Percentiles rank a stretch among this genome's conserved stretches.
Conservation (phyloP, 169 alveolate genomes). For the Plasmodium berghei region DNA sequence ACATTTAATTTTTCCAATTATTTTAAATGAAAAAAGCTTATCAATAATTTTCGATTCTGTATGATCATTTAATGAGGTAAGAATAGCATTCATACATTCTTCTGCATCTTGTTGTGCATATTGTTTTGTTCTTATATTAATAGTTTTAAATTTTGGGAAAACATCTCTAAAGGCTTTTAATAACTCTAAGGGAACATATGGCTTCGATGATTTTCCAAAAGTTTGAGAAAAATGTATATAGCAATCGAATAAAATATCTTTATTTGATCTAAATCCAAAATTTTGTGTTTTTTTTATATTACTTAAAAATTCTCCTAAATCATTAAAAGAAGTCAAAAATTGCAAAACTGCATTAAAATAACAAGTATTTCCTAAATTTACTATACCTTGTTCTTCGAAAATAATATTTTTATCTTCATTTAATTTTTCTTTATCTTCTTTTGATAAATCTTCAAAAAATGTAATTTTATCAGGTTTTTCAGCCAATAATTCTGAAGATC, state of each 20-base stretch:
- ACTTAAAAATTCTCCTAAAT: conserved; percentile 81
- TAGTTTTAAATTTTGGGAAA: conserved; percentile 61
- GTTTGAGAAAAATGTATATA: conserved; percentile 79
- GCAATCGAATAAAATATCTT: conserved; percentile 75
- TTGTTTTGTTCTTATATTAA: conserved; percentile 64
- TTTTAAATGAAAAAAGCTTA: conserved; percentile 47
- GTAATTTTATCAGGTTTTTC: conserved; percentile 86
- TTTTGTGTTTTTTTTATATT: conserved; percentile 43
- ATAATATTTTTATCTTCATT: conserved; percentile 72
- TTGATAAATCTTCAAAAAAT: conserved; percentile 94
- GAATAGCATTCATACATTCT: conserved; percentile 85
- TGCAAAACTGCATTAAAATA: conserved; percentile 94
- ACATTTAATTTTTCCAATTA: conserved; percentile 27
- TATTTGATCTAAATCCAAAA: conserved; percentile 17
- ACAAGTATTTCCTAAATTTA: conserved; percentile 96
- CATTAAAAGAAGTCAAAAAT: conserved; percentile 86
- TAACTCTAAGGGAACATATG: conserved; percentile 60
- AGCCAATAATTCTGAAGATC: conserved; percentile 91
- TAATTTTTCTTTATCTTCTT: conserved; percentile 92
- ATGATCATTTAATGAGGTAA: conserved; percentile 77
- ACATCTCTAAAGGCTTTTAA: conserved; percentile 73
- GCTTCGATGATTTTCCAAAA: conserved; percentile 76
- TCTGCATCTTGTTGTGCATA: conserved; percentile 83
- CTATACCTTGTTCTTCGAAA: conserved; percentile 88
- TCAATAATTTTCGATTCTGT: conserved; percentile 55